Evolutionary conservation across 2,329 filamentous ascomycete species (phyloP).

Genomic region (Sordariomycetes sp.): DNA sequence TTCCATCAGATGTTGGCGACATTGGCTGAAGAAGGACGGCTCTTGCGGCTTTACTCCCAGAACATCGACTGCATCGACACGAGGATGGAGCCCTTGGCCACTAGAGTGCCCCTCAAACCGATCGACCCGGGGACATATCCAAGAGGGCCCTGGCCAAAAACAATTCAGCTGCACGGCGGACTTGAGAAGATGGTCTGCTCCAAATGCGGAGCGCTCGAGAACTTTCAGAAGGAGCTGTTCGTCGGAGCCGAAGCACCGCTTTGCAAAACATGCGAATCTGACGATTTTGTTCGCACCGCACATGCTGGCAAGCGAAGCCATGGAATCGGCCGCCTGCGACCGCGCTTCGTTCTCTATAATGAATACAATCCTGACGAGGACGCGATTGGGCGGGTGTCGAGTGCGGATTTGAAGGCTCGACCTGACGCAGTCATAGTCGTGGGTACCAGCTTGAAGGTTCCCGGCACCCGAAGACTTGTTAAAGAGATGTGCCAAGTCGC

Average conservation of each 20-base stretch:
- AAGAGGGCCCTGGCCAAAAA: slow-evolving; percentile 90
- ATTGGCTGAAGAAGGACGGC: slow-evolving; percentile 74
- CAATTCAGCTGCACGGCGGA: slow-evolving; percentile 88
- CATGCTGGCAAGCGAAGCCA: slow-evolving; percentile 83
- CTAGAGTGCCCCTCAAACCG: slow-evolving; percentile 67
- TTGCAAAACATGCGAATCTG: slow-evolving; percentile 64
- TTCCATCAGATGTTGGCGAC: slow-evolving; percentile 94
- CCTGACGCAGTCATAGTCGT: slow-evolving; percentile 93
- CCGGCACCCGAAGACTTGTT: slow-evolving; percentile 80
- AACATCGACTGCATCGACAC: slow-evolving; percentile 97
- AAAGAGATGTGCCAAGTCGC: slow-evolving; percentile 85
- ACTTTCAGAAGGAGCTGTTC: slow-evolving; percentile 74
- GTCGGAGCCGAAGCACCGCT: slow-evolving; percentile 74
- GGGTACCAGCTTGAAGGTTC: slow-evolving; percentile 91
- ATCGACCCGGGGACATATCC: too few relatives aligned
- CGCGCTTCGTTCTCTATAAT: slow-evolving; percentile 94
- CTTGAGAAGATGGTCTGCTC: slow-evolving; percentile 95
- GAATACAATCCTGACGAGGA: slow-evolving; percentile 95
- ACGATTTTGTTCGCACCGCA: slow-evolving; percentile 66
- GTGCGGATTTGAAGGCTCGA: slow-evolving; percentile 72
- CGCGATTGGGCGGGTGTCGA: slow-evolving; percentile 85
- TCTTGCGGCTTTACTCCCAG: slow-evolving; percentile 88
- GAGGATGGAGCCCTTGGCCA: slow-evolving; percentile 67
- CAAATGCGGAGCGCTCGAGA: slow-evolving; percentile 71
- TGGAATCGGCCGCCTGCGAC: slow-evolving; percentile 80